phyloP scores from a whole-genome alignment of 257 asterid species.

The Mentha longifolia region DNA sequence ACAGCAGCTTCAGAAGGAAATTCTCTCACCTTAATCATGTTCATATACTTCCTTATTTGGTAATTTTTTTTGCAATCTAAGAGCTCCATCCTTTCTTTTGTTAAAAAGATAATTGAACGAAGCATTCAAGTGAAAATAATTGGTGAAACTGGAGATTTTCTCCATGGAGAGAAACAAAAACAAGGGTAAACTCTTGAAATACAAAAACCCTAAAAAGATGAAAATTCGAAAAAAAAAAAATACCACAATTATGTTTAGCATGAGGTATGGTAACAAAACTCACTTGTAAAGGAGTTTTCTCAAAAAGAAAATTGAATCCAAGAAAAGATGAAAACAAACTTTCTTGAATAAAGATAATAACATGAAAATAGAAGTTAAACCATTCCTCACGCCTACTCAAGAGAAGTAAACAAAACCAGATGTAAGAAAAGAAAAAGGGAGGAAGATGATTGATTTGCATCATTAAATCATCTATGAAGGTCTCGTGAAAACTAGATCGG shows the following conservation, averaged over 20 bases:
- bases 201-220: conserved; percentile 38
- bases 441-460: conserved; percentile 29
- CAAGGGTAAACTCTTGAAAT: not conserved
- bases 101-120: not conserved
- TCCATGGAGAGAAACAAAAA: conserved; percentile 5
- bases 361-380: conserved; percentile 5
- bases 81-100: not conserved
- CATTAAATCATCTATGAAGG: not conserved
- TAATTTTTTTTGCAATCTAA: not conserved
- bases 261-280: too few relatives aligned
- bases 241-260: not conserved
- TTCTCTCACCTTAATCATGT: not conserved
- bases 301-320: not conserved
- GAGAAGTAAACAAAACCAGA: conserved; percentile 6
- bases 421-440: not conserved
- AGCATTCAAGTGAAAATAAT: conserved; percentile 8
- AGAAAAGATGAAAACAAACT: conserved; percentile 10
- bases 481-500: conserved; percentile 37
- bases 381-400: not conserved
- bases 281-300: conserved; percentile 5
- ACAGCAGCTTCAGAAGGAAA: not conserved
- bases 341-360: not conserved
- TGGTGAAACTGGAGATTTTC: conserved; percentile 4
- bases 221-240: conserved; percentile 11
- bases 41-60: not conserved